Base-by-base conservation (phyloP, 2,329 filamentous ascomycete genomes). In the Alternaria sp. region DNA sequence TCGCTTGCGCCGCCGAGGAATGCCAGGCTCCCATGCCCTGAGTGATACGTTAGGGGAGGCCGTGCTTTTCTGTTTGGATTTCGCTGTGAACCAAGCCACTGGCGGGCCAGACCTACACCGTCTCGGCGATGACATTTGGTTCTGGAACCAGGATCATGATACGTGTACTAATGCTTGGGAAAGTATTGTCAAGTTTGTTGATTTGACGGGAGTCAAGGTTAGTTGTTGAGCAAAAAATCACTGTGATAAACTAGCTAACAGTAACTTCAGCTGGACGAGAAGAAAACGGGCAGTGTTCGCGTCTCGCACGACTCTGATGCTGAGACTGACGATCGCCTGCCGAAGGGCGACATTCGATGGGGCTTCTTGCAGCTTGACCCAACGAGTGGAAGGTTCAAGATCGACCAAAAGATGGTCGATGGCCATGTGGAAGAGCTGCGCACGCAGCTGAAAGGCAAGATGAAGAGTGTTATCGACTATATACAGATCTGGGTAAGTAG, bases 101-200 rank as follows among this genome's bases (percentile, higher is more conserved):
- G 54, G 69, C 14, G 80, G 82, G 1, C 72, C 79, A 48, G 70
- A 82, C 4, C 68, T 84, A 0, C 81, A 85, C 60, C 82, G 83
- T 1, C 64, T 84, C 16, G 81, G 84, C 48, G 83, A 85, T 59
- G 83, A 85, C 53, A 65, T 85, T 12, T 85, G 83, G 82, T 78
- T 85, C 18, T 77, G 72, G 73, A 81, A 80, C 30, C 81, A 81
- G 3, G 73, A 82, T 18, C 81, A 81, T 5, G 67, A 75, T 3
- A 71, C 73, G 4, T 81, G 80, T 50, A 78, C 74, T 5, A 69
- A 73, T 43, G 83, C 82, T 16, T 86, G 83, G 83, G 63, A 70
- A 11, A 75, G 74, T 14, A 79, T 85, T 67, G 57, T 76, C n/a
- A 54, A 75, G 3, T 85, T 83, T 58, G 76, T 80, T 2, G 63